Evolutionary conservation across 768 basidiomycete genomes (phyloP).

Genomic region (Agrocybe chaxingu): DNA sequence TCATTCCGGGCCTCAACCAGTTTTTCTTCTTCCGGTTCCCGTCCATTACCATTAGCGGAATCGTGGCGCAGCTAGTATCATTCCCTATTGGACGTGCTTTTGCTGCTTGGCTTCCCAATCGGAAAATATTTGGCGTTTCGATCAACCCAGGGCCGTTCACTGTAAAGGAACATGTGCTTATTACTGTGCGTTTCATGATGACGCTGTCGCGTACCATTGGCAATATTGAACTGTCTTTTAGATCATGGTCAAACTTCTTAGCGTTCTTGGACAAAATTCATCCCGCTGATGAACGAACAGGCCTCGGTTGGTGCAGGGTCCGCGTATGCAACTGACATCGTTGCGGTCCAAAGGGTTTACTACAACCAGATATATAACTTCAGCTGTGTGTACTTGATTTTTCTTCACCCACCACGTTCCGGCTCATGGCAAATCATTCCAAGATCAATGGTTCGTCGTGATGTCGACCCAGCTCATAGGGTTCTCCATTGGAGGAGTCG

Average conservation of each 20-base stretch:
- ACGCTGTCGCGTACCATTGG: neutral
- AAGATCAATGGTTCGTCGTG: conserved; percentile 71
- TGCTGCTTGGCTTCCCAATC: conserved; percentile 50
- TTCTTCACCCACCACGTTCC: neutral
- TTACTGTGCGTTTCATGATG: conserved; percentile 34
- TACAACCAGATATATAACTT: conserved; percentile 62
- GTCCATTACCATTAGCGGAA: conserved; percentile 32
- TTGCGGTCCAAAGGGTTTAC: conserved; percentile 65
- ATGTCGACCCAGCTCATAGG: conserved; percentile 70
- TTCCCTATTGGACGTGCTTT: conserved; percentile 65
- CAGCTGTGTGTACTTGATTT: conserved; percentile 37
- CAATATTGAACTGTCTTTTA: conserved; percentile 6
- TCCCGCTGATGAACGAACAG: conserved; percentile 24
- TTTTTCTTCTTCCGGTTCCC: conserved; percentile 55
- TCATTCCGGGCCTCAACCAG: conserved; percentile 55
- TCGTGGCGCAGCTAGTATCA: conserved; percentile 70
- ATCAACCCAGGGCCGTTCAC: conserved; percentile 77
- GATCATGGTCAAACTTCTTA: conserved; percentile 35
- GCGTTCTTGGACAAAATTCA: neutral
- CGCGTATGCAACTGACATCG: conserved; percentile 72
- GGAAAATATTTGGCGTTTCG: conserved; percentile 53
- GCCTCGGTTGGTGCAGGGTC: conserved; percentile 56
- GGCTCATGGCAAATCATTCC: conserved; percentile 3
- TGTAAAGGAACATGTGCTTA: conserved; percentile 72
- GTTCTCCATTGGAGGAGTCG: conserved; percentile 73